phyloP scores from a whole-genome alignment of 257 asterid species.

The Cordia subcordata region DNA sequence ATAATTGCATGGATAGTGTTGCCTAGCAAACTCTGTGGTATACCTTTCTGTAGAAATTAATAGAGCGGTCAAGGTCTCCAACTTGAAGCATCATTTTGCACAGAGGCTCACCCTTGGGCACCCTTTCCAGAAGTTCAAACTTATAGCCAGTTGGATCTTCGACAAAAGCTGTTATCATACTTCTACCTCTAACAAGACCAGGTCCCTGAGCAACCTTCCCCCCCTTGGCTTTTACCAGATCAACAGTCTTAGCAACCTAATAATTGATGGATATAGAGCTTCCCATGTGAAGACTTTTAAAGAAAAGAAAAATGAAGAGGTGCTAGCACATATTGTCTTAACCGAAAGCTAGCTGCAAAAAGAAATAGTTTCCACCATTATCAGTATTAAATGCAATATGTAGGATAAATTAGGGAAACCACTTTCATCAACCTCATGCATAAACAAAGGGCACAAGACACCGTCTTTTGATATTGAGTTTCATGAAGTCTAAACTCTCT shows the following conservation, averaged over 20 bases:
- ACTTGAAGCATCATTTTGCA: constrained; percentile 53
- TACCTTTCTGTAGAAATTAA: constrained; percentile 45
- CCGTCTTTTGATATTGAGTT: too few relatives aligned
- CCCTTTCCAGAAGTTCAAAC: constrained; percentile 37
- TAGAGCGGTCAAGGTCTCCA: constrained; percentile 46
- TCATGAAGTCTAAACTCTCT: too few relatives aligned
- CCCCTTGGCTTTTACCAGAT: constrained; percentile 36
- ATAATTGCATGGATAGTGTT: constrained; percentile 1
- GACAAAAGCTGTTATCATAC: constrained; percentile 18
- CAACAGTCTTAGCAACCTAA: constrained; percentile 37
- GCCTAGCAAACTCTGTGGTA: not conserved
- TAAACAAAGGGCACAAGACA: too few relatives aligned
- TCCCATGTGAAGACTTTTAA: not conserved
- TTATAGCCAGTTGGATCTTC: constrained; percentile 50
- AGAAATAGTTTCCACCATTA: too few relatives aligned
- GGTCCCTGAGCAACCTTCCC: constrained; percentile 33
- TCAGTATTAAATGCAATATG: too few relatives aligned
- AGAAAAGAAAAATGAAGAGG: too few relatives aligned
- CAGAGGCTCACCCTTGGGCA: constrained; percentile 34
- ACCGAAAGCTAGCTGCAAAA: too few relatives aligned
- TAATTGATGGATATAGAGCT: constrained; percentile 1
- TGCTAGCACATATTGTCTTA: too few relatives aligned
- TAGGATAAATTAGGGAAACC: too few relatives aligned
- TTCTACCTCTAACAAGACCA: constrained; percentile 24
- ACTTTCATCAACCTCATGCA: too few relatives aligned